Evolutionary conservation across 371 early-diverging fungal genomes (phyloP), one percentile per base, ranked within the genome.

Genomic region (Mitosporidium daphniae): DNA sequence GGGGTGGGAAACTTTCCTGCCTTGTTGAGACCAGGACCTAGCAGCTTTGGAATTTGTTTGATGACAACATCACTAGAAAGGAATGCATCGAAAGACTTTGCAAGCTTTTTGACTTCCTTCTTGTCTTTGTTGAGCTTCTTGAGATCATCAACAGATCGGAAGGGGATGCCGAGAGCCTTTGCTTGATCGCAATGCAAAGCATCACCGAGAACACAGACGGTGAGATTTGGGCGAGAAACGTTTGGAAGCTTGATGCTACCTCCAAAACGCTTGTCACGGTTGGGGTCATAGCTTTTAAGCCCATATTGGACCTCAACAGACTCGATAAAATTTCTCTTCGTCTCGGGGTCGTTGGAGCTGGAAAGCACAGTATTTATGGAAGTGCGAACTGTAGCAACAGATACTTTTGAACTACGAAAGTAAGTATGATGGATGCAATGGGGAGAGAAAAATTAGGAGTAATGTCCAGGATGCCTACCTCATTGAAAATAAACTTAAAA

Each of bases 51-150:
- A 36, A 82, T 77, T 57, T 74, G 73, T 70, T 86, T 89, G 61
- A 89, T 80, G 42, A 84, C 58, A 32, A 73, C 69, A 44, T 82
- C 75, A 34, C 82, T 80, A 17, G 86, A 77, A 26, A 94, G 51
- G 67, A 94, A 89, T 40, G 86, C 84, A 57, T 89, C 80, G 49
- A 59, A 60, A 40, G 47, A 53, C 51, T 57, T 57, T 31, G 59
- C 77, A 33, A 94, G 61, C 62, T 80, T 84, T 73, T 89, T 89
- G 61, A 82, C 73, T 33, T 66, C 57, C 64, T 77, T 80, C 72
- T 89, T 84, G 71, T 77, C 78, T 69, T 84, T 80, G 71, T 82
- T 68, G 40, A 82, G 62, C 64, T 86, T 84, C 66, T 86, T 82
- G 47, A 80, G 57, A 58, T 86, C 84, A 23, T 89, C 82, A 42